A percentile compares a stretch with the other conserved stretches of the same genome.
Evolutionary conservation across 495 filamentous ascomycete species (phyloP).

Genomic region (Cercophora sp.): DNA sequence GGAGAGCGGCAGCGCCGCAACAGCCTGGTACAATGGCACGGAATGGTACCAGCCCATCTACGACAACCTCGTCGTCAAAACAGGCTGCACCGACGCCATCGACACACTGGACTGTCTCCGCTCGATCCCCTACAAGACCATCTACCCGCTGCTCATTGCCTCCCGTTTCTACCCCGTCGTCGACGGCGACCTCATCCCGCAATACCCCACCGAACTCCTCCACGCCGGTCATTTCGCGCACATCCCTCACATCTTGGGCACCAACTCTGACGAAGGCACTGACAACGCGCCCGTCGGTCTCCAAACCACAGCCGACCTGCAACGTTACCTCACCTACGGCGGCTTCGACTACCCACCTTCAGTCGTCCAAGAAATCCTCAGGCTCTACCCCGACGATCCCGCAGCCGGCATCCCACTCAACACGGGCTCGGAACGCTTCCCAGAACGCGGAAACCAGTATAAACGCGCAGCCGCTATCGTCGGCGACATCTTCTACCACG

Average conservation of each 20-base stretch:
- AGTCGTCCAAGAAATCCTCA: conserved; percentile 33
- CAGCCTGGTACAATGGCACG: conserved; percentile 30
- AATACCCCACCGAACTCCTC: conserved; percentile 28
- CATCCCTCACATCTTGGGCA: conserved; percentile 56
- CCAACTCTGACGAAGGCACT: conserved; percentile 61
- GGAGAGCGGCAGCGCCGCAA: conserved; percentile 39
- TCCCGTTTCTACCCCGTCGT: conserved; percentile 38
- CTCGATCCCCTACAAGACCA: conserved; percentile 23
- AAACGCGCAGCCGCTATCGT: conserved; percentile 33
- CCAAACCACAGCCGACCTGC: conserved; percentile 44
- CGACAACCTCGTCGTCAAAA: conserved; percentile 36
- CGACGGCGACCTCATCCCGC: conserved; percentile 48
- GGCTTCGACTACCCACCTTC: conserved; percentile 24
- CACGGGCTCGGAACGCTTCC: conserved; percentile 28
- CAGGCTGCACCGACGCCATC: conserved; percentile 34
- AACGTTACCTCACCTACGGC: conserved; percentile 23
- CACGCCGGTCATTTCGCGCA: conserved; percentile 44
- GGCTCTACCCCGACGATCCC: conserved; percentile 34
- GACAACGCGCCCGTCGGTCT: conserved; percentile 45
- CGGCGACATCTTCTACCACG: conserved; percentile 35
- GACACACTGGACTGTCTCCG: conserved; percentile 45
- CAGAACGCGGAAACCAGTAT: conserved; percentile 28
- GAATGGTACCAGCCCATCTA: conserved; percentile 40
- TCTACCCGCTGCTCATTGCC: conserved; percentile 25
- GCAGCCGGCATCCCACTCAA: conserved; percentile 28